Base-by-base conservation (phyloP, 2,329 filamentous ascomycete genomes). In the Hypoxylon rubiginosum region DNA sequence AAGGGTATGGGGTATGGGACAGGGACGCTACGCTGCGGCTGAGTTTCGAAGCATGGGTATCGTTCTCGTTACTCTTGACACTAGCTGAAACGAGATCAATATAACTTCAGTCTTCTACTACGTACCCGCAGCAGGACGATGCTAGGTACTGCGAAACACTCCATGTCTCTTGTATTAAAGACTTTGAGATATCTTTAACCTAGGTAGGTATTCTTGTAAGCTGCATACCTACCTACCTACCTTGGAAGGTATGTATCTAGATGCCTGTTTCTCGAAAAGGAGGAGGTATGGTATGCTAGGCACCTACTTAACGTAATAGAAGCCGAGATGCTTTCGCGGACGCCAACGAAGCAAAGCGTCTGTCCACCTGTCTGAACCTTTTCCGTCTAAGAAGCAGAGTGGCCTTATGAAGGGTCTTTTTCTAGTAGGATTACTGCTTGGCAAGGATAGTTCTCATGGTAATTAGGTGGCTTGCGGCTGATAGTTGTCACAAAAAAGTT, bases 31-130 rank as follows among this genome's bases (percentile, higher is more conserved):
- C 39, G n/a, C 36, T 62, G 62, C 65, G 58, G 65, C 65, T 68
- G 65, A 65, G 55, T 49, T 43, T 21, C 24, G 30, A 32, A 32
- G 24, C 46, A 58, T 58, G 34, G 43, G 30, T 36, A 62, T 53
- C 32, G n/a, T 41, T 58, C 62, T 32, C 65, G 65, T 53, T 45
- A 62, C 57, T 54, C 62, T 54, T 59, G 39, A 34, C 21, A 39
- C 53, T 39, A 62, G 61, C 53, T 65, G 62, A 65, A 30, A 34
- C 21, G 36, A 51, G 39, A 48, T 58, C 34, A 30, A 30, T 19
- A n/a, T n/a, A n/a, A n/a, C n/a, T n/a, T n/a, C n/a, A n/a, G n/a
- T 46, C 21, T 45, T 26, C 32, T 32, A 54, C 36, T 41, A 45
- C 28, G 19, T 36, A 50, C 26, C 56, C 21, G 43, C 64, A 54